Conservation (phyloP, 2,329 filamentous ascomycete genomes). For the Colletotrichum aenigma region DNA sequence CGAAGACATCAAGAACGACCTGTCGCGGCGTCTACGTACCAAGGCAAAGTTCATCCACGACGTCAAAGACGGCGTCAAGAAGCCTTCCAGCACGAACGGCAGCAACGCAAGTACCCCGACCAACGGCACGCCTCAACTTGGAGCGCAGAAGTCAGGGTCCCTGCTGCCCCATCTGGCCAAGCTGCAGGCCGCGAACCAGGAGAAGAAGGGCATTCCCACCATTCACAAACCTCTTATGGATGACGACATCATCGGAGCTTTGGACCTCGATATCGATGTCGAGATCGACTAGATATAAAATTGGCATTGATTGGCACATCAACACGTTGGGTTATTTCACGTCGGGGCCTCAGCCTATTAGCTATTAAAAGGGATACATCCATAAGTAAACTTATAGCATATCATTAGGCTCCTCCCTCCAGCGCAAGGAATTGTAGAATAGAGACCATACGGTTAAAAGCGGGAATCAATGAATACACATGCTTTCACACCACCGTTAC, state of each 20-base stretch:
- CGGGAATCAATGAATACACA: background rate
- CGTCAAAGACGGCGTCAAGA: conserved; percentile 46
- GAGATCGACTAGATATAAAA: conserved; percentile 65
- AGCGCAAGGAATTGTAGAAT: conserved; percentile 2
- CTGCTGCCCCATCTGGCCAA: conserved; percentile 58
- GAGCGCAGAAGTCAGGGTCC: conserved; percentile 42
- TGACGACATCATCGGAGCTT: conserved; percentile 87
- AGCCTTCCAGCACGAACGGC: conserved; percentile 39
- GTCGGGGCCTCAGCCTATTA: background rate
- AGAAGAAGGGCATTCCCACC: conserved; percentile 66
- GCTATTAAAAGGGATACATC: background rate
- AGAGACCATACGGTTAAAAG: background rate
- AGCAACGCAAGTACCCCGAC: conserved; percentile 57
- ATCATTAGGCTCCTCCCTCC: background rate
- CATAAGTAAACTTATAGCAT: background rate
- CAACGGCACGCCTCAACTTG: conserved; percentile 54
- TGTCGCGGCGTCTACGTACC: conserved; percentile 67
- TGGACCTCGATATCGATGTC: conserved; percentile 92
- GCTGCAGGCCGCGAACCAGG: conserved; percentile 55
- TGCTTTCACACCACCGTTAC: background rate
- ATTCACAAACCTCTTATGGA: conserved; percentile 84
- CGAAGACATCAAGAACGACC: conserved; percentile 63
- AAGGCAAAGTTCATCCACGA: conserved; percentile 72
- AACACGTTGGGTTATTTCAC: background rate
- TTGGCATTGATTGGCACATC: background rate